phyloP scores from a whole-genome alignment of 1,284 basidiomycete genomes.

The Ustilago cynodontis region DNA sequence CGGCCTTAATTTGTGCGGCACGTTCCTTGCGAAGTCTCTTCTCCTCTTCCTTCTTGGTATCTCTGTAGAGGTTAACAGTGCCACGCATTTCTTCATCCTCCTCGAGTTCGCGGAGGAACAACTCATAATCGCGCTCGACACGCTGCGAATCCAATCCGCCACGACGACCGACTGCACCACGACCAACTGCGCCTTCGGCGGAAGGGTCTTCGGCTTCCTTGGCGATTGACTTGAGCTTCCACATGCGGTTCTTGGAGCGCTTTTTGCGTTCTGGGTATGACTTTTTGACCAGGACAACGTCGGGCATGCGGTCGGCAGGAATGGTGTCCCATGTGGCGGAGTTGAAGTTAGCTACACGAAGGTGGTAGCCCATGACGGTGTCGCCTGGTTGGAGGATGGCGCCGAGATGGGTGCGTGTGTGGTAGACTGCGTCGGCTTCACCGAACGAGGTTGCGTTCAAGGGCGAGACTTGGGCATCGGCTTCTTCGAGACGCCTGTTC shows the following conservation, averaged over 20 bases:
- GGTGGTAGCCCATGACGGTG: constrained; percentile 88
- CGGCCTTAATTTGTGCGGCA: constrained; percentile 61
- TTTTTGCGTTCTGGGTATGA: constrained; percentile 93
- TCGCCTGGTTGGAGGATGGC: constrained; percentile 95
- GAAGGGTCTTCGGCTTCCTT: constrained; percentile 82
- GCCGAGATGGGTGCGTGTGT: constrained; percentile 95
- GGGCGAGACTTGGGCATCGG: constrained; percentile 93
- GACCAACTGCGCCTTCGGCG: constrained; percentile 72
- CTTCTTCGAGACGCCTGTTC: constrained; percentile 70
- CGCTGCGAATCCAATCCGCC: constrained; percentile 92
- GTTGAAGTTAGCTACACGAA: constrained; percentile 92
- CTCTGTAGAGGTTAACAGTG: constrained; percentile 86
- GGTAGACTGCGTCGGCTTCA: constrained; percentile 82
- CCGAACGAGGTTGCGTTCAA: constrained; percentile 78
- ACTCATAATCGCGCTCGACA: constrained; percentile 95
- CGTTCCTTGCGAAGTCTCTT: constrained; percentile 67
- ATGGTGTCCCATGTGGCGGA: constrained; percentile 85
- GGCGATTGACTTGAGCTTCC: constrained; percentile 92
- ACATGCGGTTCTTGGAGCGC: constrained; percentile 85
- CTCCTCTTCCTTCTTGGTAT: constrained; percentile 72
- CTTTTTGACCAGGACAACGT: constrained; percentile 94
- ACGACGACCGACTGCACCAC: constrained; percentile 87
- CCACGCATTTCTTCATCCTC: constrained; percentile 94
- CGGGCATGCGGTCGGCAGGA: constrained; percentile 78
- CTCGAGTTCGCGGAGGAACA: constrained; percentile 94